Evolutionary conservation across 2,329 filamentous ascomycete genomes (phyloP), one percentile per base, ranked within the genome.

Genomic region (Orbilia javanica): DNA sequence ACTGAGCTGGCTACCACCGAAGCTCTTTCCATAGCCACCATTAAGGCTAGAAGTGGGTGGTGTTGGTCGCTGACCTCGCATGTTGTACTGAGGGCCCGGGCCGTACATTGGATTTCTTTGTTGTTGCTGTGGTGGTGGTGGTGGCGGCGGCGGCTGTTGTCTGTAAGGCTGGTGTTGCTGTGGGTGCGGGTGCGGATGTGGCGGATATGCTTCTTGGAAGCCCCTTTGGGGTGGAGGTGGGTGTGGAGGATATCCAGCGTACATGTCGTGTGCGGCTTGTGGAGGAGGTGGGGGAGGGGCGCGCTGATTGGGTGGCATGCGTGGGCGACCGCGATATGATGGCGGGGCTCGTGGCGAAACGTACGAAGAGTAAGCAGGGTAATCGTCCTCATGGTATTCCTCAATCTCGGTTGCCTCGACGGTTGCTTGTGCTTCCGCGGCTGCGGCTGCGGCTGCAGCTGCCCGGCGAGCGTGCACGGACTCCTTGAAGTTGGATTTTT

Each of bases 401-500:
- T 77, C 73, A 20, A 77, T 77, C 52, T 77, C 73, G 44, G 73
- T 55, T n/a, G 55, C 57, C 3, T 66, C 73, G 13, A 67, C 73
- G 42, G 67, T 57, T 31, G 53, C 65, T 13, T 69, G 65, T 20
- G 64, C 71, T 34, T 42, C 55, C 2, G 64, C 57, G n/a, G 52
- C 70, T 39, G 46, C 63, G 62, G n/a, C 72, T 7, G 73, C 73
- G 42, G 73, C 73, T 34, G 72, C 72, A 50, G 72, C 72, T 42
- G 60, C 73, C 50, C 73, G 73, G 62, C 73, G 66, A 39, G 73
- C 73, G 18, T 77, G 73, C 60, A 77, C 25, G 4, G 73, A 77
- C 62, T 77, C 73, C 66, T 77, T 77, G 42, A 77, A 77, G 39
- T 46, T 67, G n/a, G 73, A 52, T 44, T 77, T 77, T 48, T 77